Evolutionary conservation across 768 basidiomycete genomes (phyloP).

Genomic region (Mycena rosella): DNA sequence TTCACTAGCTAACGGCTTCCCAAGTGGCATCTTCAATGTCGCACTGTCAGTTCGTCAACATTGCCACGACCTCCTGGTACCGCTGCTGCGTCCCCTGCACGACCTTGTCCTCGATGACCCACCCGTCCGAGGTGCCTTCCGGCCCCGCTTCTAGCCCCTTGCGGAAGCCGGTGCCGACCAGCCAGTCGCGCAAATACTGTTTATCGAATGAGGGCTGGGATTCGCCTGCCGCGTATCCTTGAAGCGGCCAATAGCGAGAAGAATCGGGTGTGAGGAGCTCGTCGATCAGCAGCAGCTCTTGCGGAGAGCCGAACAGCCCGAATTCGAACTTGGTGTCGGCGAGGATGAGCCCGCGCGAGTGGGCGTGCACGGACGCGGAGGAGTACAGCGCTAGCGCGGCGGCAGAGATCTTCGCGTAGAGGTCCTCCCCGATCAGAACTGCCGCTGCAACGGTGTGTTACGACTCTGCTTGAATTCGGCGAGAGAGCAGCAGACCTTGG

Average conservation of each 20-base stretch:
- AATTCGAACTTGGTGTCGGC: constrained; percentile 99
- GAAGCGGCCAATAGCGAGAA: constrained; percentile 94
- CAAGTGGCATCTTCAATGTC: no score
- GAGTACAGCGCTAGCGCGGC: constrained; percentile 76
- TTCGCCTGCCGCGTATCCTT: constrained; percentile 77
- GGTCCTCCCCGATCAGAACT: constrained; percentile 72
- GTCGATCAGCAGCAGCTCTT: constrained; percentile 87
- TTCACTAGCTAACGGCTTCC: no score
- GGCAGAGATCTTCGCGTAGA: constrained; percentile 71
- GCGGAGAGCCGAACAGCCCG: constrained; percentile 70
- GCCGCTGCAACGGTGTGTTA: constrained; percentile 58
- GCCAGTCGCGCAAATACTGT: constrained; percentile 94
- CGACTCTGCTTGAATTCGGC: constrained; percentile 16
- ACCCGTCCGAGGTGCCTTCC: constrained; percentile 76
- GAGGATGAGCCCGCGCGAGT: constrained; percentile 85
- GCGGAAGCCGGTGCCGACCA: constrained; percentile 77
- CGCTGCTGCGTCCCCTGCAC: constrained; percentile 81
- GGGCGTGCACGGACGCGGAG: constrained; percentile 81
- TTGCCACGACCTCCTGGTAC: constrained; percentile 82
- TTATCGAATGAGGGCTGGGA: constrained; percentile 96
- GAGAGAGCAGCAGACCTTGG: constrained; percentile 63
- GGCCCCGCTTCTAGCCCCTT: constrained; percentile 86
- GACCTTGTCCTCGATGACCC: constrained; percentile 81
- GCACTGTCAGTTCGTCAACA: constrained; percentile 60
- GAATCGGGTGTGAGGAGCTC: constrained; percentile 98